Evolutionary conservation across 2,329 filamentous ascomycete species (phyloP), one percentile per base, ranked within the genome.

Genomic region (Fusarium tupiense): DNA sequence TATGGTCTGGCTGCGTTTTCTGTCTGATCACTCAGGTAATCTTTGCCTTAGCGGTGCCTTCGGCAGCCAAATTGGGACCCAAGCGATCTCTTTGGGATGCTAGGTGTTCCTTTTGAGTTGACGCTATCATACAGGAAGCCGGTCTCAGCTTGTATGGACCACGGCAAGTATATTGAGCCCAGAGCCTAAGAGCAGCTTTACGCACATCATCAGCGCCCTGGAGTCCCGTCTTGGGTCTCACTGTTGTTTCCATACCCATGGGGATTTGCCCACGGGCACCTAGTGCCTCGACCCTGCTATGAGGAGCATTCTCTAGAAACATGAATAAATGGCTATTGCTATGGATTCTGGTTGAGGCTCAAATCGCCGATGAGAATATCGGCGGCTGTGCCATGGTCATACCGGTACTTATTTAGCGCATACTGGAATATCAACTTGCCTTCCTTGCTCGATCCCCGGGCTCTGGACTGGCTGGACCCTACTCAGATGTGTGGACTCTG

Each of bases 301-400:
- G 38, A 56, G 58, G 60, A 63, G 49, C 52, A 64, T 59, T 63
- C 52, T 65, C 58, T 46, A 64, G 60, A 60, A 61, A 35, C 22
- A 65, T 37, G 64, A 63, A 67, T 35, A 37, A n/a, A 37, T 40
- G 62, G 62, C 63, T 19, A 49, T 26, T 37, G 19, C 41, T 50
- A 22, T 64, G 50, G 58, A 57, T 38, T 44, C 54, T 56, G 56
- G 31, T 69, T 76, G 75, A 77, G 75, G 66, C 69, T 77, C 67
- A 77, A 74, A 71, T 63, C 61, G 53, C 50, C 59, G 62, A 66
- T 61, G 61, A 67, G 50, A 35, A 41, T 54, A 59, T 65, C 54
- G 37, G 33, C 31, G 53, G 35, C 33, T 46, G 44, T 44, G 37
- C 26, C 46, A 59, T 50, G 43, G 43, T 24, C 40, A 46, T 33